Base-by-base conservation (phyloP, 192 early-diverging fungal species). In the Backusella tuberculispora region DNA sequence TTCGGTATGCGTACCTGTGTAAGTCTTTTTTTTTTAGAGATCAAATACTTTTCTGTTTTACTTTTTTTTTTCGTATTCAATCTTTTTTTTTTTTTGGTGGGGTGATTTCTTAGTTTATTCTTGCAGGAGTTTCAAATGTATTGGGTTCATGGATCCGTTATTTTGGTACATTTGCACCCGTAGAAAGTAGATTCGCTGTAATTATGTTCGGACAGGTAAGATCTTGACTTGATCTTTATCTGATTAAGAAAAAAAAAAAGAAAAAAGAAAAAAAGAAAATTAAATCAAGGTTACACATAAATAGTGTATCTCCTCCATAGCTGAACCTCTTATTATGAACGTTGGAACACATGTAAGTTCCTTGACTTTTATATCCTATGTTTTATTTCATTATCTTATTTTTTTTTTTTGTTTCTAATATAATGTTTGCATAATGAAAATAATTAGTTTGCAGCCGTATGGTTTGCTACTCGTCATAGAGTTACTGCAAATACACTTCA, bases 401-500 rank as follows among this genome's bases (percentile, higher is more conserved):
- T 15, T 34, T 64, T n/a, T 66, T 7, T 14, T 40, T 15, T 15
- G 2, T 15, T 14, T 14, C 38, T 14, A 46, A 34, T 69, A 26
- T 26, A 24, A 8, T 60, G 10, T 26, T n/a, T 42, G 6, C 2
- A 19, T 9, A 47, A 46, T 73, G 65, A 46, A 5, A 48, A 41
- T 47, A 14, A 42, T 38, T 45, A 80, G 72, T 76, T 80, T 74
- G 79, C 71, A 15, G 75, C 79, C 5, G 71, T 80, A 29, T 80
- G 79, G 79, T 80, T 80, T 56, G 66, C 79, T 9, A 50, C 71
- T 7, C 46, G 44, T 14, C 63, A 73, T 17, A 47, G 79, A 47
- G 79, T 75, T 26, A 76, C 71, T 8, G 71, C 79, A 9, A 80
- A 80, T 48, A 76, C 79, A 64, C 26, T 80, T 47, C 13, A 69